Percentiles rank a stretch among this genome's conserved stretches.
Evolutionary conservation across 345 rosid species (phyloP).

Genomic region (Salix viminalis): DNA sequence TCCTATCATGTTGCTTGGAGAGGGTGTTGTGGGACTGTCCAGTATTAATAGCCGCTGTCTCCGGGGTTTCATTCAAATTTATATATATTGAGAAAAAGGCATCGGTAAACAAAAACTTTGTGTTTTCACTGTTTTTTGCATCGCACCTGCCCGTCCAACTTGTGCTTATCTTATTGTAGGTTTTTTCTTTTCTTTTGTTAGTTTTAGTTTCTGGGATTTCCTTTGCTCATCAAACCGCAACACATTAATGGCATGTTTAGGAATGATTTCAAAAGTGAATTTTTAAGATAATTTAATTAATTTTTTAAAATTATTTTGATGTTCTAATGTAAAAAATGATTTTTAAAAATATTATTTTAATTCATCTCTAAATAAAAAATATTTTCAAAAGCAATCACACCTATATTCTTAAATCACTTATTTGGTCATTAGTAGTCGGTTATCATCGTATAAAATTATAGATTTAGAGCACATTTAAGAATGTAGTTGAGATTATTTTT

Average conservation of each 20-base stretch:
- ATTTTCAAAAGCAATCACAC: no score
- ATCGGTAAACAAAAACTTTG: constrained; percentile 1
- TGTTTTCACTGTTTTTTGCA: background rate
- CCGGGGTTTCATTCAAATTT: constrained; percentile 25
- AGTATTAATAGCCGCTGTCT: constrained; percentile 73
- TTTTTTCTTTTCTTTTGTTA: background rate
- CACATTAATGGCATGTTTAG: background rate
- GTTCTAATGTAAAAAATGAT: no score
- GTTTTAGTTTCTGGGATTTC: background rate
- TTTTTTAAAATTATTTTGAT: no score
- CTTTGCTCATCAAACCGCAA: background rate
- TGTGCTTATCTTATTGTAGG: background rate
- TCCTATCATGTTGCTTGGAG: constrained; percentile 34
- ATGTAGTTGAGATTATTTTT: accelerated
- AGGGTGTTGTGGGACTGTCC: constrained; percentile 51
- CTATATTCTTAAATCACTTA: no score
- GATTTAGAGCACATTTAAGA: accelerated
- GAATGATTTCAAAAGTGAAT: no score
- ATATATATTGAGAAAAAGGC: background rate
- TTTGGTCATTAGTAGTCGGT: no score
- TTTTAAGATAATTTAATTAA: no score
- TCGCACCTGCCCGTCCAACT: background rate
- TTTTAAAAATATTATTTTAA: no score
- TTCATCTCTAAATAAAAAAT: no score
- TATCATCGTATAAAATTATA: no score